These are phyloP conservation scores for Lactifluus echinatus DNA, from an alignment of 768 basidiomycete genomes.

Conservation along the genomic window DNA sequence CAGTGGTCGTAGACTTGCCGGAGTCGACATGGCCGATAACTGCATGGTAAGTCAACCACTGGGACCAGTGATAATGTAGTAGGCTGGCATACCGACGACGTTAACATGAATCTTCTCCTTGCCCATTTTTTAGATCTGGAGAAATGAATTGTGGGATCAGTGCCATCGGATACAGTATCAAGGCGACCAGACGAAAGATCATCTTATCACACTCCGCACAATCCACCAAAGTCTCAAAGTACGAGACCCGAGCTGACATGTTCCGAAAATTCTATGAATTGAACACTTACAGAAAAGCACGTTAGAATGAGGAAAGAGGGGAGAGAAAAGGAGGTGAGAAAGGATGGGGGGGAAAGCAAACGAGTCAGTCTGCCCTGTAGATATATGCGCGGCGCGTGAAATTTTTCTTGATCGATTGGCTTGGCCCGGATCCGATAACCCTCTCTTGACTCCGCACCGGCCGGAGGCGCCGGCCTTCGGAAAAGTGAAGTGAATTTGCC, in stretches of 20 bases:
- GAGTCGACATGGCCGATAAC: conserved; percentile 99
- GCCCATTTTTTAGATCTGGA: conserved; percentile 75
- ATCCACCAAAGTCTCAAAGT: conserved; percentile 12
- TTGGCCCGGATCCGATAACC: conserved; percentile 19
- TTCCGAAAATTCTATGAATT: conserved; percentile 5
- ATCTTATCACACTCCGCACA: conserved; percentile 14
- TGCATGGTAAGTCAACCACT: conserved; percentile 31
- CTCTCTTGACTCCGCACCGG: conserved; percentile 14
- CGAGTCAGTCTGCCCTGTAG: conserved; percentile 23
- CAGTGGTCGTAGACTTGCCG: conserved; percentile 99
- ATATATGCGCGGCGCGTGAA: conserved; percentile 24
- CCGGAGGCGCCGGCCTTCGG: conserved; percentile 2
- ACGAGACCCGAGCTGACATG: background rate
- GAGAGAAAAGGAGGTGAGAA: conserved; percentile 40
- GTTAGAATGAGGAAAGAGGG: conserved; percentile 34
- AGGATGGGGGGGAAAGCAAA: conserved; percentile 32
- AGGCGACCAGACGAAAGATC: background rate
- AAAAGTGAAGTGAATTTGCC: no score
- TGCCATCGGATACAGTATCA: background rate
- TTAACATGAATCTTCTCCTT: conserved; percentile 96
- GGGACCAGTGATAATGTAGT: conserved; percentile 19
- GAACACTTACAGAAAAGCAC: conserved; percentile 35
- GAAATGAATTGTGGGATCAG: conserved; percentile 6
- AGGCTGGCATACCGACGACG: conserved; percentile 74
- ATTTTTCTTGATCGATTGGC: conserved; percentile 21